Conservation (phyloP, 2,329 filamentous ascomycete genomes). For the Colletotrichum camelliae region DNA sequence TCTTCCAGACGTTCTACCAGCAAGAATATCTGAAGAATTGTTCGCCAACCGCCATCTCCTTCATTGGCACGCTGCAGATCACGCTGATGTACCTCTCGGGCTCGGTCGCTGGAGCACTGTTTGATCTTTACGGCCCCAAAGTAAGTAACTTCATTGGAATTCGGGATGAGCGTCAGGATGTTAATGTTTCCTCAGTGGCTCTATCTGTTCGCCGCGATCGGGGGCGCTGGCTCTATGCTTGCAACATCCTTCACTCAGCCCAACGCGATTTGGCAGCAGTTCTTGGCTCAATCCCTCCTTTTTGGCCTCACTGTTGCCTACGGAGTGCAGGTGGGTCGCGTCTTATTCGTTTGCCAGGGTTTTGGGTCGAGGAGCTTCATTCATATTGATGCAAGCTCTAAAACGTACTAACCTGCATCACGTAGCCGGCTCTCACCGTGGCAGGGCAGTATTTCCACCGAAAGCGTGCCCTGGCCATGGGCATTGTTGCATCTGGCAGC, state of each 20-base stretch:
- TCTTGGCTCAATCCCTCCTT: constrained; percentile 40
- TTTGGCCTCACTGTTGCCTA: constrained; percentile 17
- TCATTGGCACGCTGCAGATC: constrained; percentile 48
- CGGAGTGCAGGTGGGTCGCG: neutral
- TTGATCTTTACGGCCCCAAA: constrained; percentile 34
- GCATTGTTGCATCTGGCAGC: constrained; percentile 57
- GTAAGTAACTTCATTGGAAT: neutral
- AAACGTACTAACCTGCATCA: neutral
- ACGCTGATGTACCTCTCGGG: constrained; percentile 45
- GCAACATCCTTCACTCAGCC: constrained; percentile 14
- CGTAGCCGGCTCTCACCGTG: constrained; percentile 10
- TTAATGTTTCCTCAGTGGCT: neutral
- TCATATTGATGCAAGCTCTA: neutral
- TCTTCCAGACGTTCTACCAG: constrained; percentile 50
- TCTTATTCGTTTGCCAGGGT: neutral
- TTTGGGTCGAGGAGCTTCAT: neutral
- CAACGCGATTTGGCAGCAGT: constrained; percentile 37
- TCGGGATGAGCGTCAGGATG: neutral
- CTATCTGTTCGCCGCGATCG: constrained; percentile 11
- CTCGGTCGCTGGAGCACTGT: constrained; percentile 43
- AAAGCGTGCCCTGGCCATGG: constrained; percentile 57
- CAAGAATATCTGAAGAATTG: constrained; percentile 33
- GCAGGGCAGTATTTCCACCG: constrained; percentile 42
- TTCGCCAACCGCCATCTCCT: constrained; percentile 44
- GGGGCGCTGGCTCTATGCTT: constrained; percentile 6